A percentile compares a stretch with the other conserved stretches of the same genome.
These are phyloP conservation scores for Umbelopsis sp. DNA, from an alignment of 371 early-diverging fungal species.

Conservation along the genomic window DNA sequence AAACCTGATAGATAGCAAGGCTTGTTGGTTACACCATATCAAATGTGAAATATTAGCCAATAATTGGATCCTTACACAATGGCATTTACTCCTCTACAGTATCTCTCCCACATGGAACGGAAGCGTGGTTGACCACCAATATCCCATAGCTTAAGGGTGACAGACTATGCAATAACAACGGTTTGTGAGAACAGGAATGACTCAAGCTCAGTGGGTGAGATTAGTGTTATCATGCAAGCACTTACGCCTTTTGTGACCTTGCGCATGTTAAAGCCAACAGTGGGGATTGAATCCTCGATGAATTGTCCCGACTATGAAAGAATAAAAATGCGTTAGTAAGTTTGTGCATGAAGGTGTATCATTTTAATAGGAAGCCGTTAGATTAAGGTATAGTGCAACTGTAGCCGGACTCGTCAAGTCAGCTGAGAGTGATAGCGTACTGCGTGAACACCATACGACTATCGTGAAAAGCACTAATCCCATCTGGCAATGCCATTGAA, in stretches of 20 bases:
- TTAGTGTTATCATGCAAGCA: neutral
- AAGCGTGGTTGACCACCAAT: slow-evolving; percentile 97
- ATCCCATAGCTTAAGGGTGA: slow-evolving; percentile 99
- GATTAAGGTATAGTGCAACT: too few species aligned
- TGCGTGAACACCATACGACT: neutral
- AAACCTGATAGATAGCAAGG: slow-evolving; percentile 61
- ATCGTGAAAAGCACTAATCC: neutral
- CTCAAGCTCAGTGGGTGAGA: neutral
- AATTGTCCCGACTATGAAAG: slow-evolving; percentile 87
- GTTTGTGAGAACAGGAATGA: neutral
- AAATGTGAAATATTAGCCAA: neutral
- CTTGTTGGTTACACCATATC: slow-evolving; percentile 5
- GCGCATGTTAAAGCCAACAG: slow-evolving; percentile 99
- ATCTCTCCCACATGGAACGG: slow-evolving; percentile 98
- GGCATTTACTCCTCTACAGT: slow-evolving; percentile 94
- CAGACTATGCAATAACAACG: slow-evolving; percentile 29
- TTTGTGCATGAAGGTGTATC: neutral
- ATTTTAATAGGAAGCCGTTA: neutral
- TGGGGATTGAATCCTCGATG: slow-evolving; percentile 96
- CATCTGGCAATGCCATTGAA: neutral
- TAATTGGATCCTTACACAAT: slow-evolving; percentile 81
- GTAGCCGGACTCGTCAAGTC: neutral
- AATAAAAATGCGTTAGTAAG: neutral
- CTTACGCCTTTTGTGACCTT: slow-evolving; percentile 85
- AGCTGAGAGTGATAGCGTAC: neutral